Evolutionary conservation across 805 yeast genomes (phyloP).

Genomic region (Candida sphagnicola): DNA sequence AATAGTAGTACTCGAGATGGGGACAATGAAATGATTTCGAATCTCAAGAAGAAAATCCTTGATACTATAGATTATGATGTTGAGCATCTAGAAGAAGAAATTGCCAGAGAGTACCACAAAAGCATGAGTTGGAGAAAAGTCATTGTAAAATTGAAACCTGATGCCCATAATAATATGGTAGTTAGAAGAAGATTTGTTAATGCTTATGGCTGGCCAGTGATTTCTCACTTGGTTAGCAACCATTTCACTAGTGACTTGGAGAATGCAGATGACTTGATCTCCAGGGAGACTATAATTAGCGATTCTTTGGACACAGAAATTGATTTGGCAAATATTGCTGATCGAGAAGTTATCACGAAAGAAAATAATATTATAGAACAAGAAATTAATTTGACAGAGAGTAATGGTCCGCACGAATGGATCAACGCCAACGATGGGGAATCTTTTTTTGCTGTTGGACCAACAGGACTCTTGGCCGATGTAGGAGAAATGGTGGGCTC

Average conservation of each 20-base stretch:
- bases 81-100: conserved; percentile 61
- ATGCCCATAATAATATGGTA: conserved; percentile 90
- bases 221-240: conserved; percentile 71
- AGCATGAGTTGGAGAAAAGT: conserved; percentile 90
- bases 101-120: conserved; percentile 86
- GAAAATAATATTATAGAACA: conserved; percentile 34
- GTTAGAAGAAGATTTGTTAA: conserved; percentile 87
- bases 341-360: conserved; percentile 31
- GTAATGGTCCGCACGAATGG: conserved; percentile 42
- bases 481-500: conserved; percentile 56
- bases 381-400: conserved; percentile 12
- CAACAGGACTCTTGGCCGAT: conserved; percentile 66
- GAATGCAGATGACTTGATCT: conserved; percentile 11
- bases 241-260: conserved; percentile 44
- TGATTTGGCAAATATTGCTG: conserved; percentile 23
- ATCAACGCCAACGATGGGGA: conserved; percentile 40
- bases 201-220: conserved; percentile 92
- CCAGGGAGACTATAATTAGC: neutral
- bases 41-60: conserved; percentile 15
- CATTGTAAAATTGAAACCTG: conserved; percentile 78
- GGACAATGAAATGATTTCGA: conserved; percentile 9
- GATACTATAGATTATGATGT: conserved; percentile 31
- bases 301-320: conserved; percentile 27
- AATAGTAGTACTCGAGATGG: no score
- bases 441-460: conserved; percentile 53